A percentile compares a stretch with the other conserved stretches of the same genome.
These are phyloP conservation scores for Coelastrella sp. DNA, from an alignment of 139 green algal genomes.

Conservation along the genomic window DNA sequence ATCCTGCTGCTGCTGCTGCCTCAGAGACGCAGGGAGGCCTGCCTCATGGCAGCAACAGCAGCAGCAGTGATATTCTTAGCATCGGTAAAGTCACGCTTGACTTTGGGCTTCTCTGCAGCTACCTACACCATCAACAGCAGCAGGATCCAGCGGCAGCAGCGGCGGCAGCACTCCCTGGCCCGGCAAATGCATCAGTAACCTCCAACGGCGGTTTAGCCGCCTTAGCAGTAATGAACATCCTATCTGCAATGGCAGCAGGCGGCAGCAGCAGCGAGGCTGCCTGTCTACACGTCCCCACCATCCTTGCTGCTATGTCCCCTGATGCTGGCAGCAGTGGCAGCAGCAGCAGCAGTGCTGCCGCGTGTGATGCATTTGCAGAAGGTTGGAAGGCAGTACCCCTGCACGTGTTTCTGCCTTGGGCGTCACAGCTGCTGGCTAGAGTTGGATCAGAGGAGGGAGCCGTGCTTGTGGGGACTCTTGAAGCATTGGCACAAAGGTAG, in stretches of 20 bases:
- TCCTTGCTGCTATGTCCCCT: background rate
- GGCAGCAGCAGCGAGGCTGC: constrained; percentile 2
- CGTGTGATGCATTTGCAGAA: constrained; percentile 10
- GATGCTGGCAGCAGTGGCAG: constrained; percentile 35
- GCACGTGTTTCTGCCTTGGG: constrained; percentile 67
- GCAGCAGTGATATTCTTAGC: background rate
- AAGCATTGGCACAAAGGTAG: constrained; percentile 51
- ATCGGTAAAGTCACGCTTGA: constrained; percentile 7
- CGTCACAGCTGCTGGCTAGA: constrained; percentile 66
- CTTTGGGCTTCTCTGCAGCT: constrained; percentile 36
- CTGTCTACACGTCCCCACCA: background rate
- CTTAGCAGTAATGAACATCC: constrained; percentile 41
- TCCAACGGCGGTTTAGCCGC: constrained; percentile 20
- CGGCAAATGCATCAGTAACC: background rate
- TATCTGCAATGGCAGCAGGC: constrained; percentile 49
- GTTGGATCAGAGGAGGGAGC: constrained; percentile 57
- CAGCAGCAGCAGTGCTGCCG: background rate
- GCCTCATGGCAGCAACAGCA: background rate
- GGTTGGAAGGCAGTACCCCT: constrained; percentile 49
- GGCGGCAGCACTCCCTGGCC: background rate
- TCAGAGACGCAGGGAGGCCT: no score
- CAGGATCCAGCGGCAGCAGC: background rate
- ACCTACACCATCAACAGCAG: constrained; percentile 42
- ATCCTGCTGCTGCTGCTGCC: background rate
- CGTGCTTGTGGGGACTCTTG: constrained; percentile 53